Evolutionary conservation across 495 filamentous ascomycete species (phyloP), one percentile per base, ranked within the genome.

Genomic region (Cercophora newfieldiana): DNA sequence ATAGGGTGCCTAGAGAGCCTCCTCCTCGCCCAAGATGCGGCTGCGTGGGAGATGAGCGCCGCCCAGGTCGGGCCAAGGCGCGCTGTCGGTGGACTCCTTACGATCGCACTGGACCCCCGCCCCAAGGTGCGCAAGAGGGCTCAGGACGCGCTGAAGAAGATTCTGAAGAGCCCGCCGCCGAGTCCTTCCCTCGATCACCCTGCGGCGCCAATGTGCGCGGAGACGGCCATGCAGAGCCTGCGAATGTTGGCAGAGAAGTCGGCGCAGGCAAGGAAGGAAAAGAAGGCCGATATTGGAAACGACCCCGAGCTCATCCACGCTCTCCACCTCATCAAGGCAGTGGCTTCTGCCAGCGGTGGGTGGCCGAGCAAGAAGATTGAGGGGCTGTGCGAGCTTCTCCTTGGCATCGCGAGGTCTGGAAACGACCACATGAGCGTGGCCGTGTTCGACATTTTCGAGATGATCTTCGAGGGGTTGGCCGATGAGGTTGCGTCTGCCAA

Each of bases 281-380:
- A 81, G 76, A 93, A 93, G 76, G 77, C 73, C 69, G 82, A 82
- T 18, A 71, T 79, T 14, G 85, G 86, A 51, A 85, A 91, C 72
- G 92, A 96, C 61, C 94, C 95, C 16, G 83, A 86, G 18, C 82
- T 97, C 21, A 95, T 97, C 64, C 95, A 97, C 77, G 89, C 92
- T 3, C 77, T 99, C 64, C 96, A 98, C 66, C 82, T 98, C 55
- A 87, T 96, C 61, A 97, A 94, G 82, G 89, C 91, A 1, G 84
- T 98, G 66, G 93, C 94, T 3, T 80, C 83, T 24, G 91, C 90
- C 3, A 94, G 92, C 59, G 90, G 91, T 53, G 94, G 96, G 54
- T 99, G 96, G 96, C 95, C 95, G n/a, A 96, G 90, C 78, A 90
- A 89, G 81, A 96, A 96, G 78, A 93, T 97, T 55, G 95, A 99